Percentiles rank a stretch among this genome's conserved stretches.
Evolutionary conservation across 805 yeast species (phyloP).

Genomic region (Ogataea allantospora): DNA sequence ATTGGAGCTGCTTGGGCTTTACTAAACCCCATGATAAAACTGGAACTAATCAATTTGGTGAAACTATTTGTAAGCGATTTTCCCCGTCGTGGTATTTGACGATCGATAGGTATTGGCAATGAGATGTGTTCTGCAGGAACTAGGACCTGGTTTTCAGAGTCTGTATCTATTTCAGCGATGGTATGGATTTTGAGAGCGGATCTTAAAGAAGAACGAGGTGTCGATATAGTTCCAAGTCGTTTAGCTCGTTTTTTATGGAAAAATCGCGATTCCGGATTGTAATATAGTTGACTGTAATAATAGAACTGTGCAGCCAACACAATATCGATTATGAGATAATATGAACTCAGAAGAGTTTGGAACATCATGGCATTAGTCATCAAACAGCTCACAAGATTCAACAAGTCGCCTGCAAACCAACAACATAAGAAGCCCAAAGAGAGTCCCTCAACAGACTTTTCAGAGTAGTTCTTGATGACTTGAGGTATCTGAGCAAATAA

Average conservation of each 20-base stretch:
- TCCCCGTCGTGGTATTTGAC: not conserved
- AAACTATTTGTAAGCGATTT: constrained; percentile 14
- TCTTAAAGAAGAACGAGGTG: constrained; percentile 27
- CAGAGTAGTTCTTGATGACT: constrained; percentile 54
- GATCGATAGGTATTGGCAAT: constrained; percentile 9
- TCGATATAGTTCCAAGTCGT: constrained; percentile 15
- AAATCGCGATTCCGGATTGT: constrained; percentile 34
- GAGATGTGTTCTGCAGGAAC: constrained; percentile 10
- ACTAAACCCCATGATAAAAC: constrained; percentile 31
- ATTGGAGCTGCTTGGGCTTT: constrained; percentile 26
- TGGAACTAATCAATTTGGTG: constrained; percentile 26
- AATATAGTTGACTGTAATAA: constrained; percentile 44
- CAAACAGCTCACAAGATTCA: constrained; percentile 50
- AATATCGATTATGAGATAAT: constrained; percentile 48
- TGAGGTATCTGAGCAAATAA: constrained; percentile 75
- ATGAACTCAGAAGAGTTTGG: constrained; percentile 44
- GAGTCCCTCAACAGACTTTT: constrained; percentile 65
- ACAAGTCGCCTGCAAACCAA: constrained; percentile 65
- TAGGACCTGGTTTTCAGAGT: not conserved
- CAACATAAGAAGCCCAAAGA: constrained; percentile 56
- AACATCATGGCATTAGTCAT: constrained; percentile 48
- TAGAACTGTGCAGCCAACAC: constrained; percentile 46
- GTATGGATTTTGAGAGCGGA: constrained; percentile 17
- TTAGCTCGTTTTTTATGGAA: constrained; percentile 22
- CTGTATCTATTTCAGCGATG: constrained; percentile 3